Base-by-base conservation (phyloP, 345 rosid genomes). In the Bruguiera parviflora region DNA sequence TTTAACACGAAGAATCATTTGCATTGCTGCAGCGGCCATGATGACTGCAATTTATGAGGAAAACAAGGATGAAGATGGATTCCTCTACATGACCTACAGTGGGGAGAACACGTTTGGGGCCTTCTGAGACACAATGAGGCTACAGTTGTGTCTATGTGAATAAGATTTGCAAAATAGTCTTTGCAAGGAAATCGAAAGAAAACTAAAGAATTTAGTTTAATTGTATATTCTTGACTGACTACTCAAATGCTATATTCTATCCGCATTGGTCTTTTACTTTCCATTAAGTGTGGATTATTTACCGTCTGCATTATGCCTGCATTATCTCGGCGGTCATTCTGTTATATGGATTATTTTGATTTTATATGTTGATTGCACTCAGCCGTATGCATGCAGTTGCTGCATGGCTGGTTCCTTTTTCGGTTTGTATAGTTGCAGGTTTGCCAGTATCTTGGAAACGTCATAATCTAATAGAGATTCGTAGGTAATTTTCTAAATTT, bases 41-140 rank as follows among this genome's bases (percentile, higher is more conserved):
- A 88, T 95, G 96, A 87, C 96, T 61, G 89, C 98, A n/a, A 88
- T 92, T 52, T 92, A 88, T 20, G 97, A 91, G 71, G 98, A 94
- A 78, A 89, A 91, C 84, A 91, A 88, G 81, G 98, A 94, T 62
- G 97, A 89, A 81, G 98, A 94, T 74, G 96, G 98, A 33, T 94
- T 94, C 80, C 91, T 94, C 60, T 94, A 94, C 84, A 94, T 91
- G 98, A 89, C 92, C 43, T 94, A 91, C 90, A 94, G 98, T 3
- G 95, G 98, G 6, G 98, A 94, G 84, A 94, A 89, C 87, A 94
- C 97, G 27, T 94, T 95, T 58, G 99, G 99, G 57, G 63, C 56
- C 58, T 39, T 70, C 51, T 76, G 78, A 87, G 72, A 69, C 10
- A 31, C 65, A 62, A 71, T 51, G 58, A 60, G 55, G 43, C 37